Conservation (phyloP, 73 alveolate species). For the Tetrahymena thermophila region DNA sequence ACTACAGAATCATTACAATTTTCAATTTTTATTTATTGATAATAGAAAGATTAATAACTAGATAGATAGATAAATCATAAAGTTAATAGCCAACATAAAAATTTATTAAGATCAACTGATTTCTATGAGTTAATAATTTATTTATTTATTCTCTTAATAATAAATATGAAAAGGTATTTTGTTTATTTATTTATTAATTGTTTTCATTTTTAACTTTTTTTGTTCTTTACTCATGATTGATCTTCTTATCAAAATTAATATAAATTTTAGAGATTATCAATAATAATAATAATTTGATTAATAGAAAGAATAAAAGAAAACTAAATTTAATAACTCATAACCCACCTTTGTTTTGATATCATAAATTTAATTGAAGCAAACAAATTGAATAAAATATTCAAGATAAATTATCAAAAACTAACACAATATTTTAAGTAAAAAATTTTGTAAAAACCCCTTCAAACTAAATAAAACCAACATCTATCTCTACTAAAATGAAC, state of each 20-base stretch:
- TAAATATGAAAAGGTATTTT: background rate
- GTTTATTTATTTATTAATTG: too few relatives aligned
- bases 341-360: background rate
- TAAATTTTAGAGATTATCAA: too few relatives aligned
- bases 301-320: background rate
- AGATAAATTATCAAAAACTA: background rate
- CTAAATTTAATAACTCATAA: background rate
- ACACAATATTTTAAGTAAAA: background rate
- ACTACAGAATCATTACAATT: background rate
- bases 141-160: background rate
- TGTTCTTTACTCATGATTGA: background rate
- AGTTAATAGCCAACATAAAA: background rate
- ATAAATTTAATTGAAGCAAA: background rate
- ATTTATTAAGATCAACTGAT: background rate
- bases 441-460: background rate
- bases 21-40: background rate
- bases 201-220: background rate
- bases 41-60: background rate
- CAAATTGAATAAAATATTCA: background rate
- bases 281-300: background rate
- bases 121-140: background rate
- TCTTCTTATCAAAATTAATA: background rate
- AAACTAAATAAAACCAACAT: background rate
- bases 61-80: background rate
- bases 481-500: background rate